Base-by-base conservation (phyloP, 2,329 filamentous ascomycete genomes). In the Botrytis deweyae region DNA sequence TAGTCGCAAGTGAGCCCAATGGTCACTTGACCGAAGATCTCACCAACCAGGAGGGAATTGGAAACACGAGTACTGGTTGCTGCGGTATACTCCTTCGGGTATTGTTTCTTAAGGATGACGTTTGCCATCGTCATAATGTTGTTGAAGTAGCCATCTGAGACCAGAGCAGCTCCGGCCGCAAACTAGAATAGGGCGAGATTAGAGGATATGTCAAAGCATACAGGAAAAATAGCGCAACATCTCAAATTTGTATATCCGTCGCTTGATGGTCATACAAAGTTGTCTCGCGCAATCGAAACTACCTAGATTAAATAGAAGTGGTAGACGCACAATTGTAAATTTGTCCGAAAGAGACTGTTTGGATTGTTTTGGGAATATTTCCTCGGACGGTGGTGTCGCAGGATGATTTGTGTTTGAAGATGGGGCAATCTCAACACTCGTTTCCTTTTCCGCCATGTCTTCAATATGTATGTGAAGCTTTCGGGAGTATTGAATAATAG, bases 1-100 rank as follows among this genome's bases (percentile, higher is more conserved):
- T 83, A 83, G 77, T 87, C 85, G 74, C 84, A 85, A 40, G 82
- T 83, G 61, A 85, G 77, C 8, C 83, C 83, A 29, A 84, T 81
- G 33, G 82, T 78, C 3, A 85, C 73, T 79, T 83, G 83, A 44
- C 84, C 84, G 66, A 85, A 81, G 3, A 85, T 82, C 61, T 83
- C 82, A 38, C 84, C 84, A 29, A 85, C 80, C 0, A 84, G 77
- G 8, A 84, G 79, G 4, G 83, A 80, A 72, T 84, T 84, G 20
- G 82, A 84, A 10, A 84, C 79, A 62, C 81, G 80, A 0, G 83
- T 84, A 75, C 82, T 84, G 63, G 84, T 79, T 42, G 42, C 49
- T 44, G 74, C 20, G 3, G 75, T 78, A 62, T 78, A 78, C 55
- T 78, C 22, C 25, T 73, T 74, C 2, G 77, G 75, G 65, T 79